phyloP scores from a whole-genome alignment of 1,284 basidiomycete genomes.

The Cystobasidium slooffiae region DNA sequence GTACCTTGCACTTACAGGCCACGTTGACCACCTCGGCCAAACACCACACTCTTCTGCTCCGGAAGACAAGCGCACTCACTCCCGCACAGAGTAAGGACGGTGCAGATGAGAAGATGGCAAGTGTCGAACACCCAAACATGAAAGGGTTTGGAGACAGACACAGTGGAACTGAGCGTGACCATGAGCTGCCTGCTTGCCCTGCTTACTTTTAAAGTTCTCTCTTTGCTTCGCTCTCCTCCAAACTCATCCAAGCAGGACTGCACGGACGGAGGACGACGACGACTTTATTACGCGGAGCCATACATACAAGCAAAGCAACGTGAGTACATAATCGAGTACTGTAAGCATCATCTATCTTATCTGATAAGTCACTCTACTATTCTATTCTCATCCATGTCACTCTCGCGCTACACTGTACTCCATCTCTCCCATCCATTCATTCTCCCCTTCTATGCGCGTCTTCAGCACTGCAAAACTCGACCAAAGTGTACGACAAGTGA shows the following conservation, averaged over 20 bases:
- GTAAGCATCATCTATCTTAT: not conserved
- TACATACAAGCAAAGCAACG: no score
- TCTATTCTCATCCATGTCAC: not conserved
- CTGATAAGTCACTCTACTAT: not conserved
- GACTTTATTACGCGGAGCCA: not conserved
- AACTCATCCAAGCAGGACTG: conserved; percentile 16
- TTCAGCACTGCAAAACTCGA: not conserved
- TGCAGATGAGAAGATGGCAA: no score
- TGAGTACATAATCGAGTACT: not conserved
- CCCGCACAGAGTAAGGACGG: no score
- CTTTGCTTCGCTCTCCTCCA: conserved; percentile 7
- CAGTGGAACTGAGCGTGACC: no score
- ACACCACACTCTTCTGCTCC: no score
- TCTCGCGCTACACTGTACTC: not conserved
- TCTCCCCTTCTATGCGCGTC: not conserved
- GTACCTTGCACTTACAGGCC: no score
- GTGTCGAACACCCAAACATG: no score
- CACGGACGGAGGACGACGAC: no score
- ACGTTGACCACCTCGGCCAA: no score
- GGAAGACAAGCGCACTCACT: no score
- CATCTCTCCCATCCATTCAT: not conserved
- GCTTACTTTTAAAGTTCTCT: not conserved
- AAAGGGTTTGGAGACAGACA: no score
- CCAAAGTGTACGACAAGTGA: conserved; percentile 24
- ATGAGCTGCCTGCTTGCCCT: not conserved